These are phyloP conservation scores for Suhomyces emberorum DNA, from an alignment of 805 yeast species.

Conservation along the genomic window DNA sequence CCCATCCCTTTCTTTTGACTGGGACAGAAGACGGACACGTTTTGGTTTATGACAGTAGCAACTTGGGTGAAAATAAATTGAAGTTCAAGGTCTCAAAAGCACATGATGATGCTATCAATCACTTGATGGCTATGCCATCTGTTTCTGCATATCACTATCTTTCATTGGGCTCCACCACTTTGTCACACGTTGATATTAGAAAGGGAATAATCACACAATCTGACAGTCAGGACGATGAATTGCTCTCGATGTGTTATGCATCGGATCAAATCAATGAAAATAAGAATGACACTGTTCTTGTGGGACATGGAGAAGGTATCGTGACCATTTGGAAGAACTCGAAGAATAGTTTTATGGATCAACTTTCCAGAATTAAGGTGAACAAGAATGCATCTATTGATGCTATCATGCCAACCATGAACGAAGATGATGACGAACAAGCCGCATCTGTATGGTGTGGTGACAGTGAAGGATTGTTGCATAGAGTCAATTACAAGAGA, in stretches of 20 bases:
- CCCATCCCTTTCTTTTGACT: slow-evolving; percentile 49
- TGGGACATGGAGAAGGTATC: slow-evolving; percentile 90
- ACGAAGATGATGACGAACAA: slow-evolving; percentile 45
- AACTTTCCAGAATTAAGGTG: slow-evolving; percentile 70
- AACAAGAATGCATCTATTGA: slow-evolving; percentile 72
- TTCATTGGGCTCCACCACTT: slow-evolving; percentile 77
- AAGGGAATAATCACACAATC: slow-evolving; percentile 63
- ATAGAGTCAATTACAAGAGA: slow-evolving; percentile 59
- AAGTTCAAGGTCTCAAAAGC: slow-evolving; percentile 49
- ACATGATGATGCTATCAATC: slow-evolving; percentile 78
- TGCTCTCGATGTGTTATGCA: slow-evolving; percentile 69
- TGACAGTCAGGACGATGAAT: slow-evolving; percentile 92
- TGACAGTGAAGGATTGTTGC: slow-evolving; percentile 69
- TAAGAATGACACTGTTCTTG: slow-evolving; percentile 60
- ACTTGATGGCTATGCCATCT: slow-evolving; percentile 65
- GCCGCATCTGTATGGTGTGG: slow-evolving; percentile 69
- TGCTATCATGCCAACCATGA: slow-evolving; percentile 57
- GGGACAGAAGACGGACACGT: slow-evolving; percentile 74
- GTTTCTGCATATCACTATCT: slow-evolving; percentile 76
- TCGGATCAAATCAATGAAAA: slow-evolving; percentile 46
- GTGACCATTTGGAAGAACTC: slow-evolving; percentile 81
- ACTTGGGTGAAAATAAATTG: slow-evolving; percentile 37
- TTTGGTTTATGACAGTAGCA: slow-evolving; percentile 56
- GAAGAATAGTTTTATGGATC: slow-evolving; percentile 69
- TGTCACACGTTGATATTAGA: slow-evolving; percentile 75